Conservation (phyloP, 1,139 yeast species). For the Trichomonascaceae sp. region DNA sequence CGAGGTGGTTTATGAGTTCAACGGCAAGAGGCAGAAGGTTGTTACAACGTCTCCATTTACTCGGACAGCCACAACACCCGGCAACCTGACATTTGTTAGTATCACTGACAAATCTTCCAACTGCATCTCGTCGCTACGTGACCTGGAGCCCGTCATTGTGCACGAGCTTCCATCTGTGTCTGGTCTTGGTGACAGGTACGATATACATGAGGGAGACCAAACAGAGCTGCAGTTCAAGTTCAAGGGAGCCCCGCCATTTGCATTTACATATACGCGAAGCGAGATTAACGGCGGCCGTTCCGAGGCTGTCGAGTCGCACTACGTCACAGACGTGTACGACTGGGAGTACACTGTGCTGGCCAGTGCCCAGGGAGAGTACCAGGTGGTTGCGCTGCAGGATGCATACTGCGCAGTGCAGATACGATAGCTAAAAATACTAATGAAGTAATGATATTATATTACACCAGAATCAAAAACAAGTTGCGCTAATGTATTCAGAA, state of each 20-base stretch:
- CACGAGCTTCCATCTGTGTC: constrained; percentile 89
- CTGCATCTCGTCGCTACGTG: constrained; percentile 52
- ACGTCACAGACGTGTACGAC: constrained; percentile 55
- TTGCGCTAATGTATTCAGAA: too few relatives aligned
- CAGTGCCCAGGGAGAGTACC: constrained; percentile 85
- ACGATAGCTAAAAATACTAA: constrained; percentile 2
- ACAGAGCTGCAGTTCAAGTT: constrained; percentile 38
- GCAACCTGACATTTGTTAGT: constrained; percentile 53
- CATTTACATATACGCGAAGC: constrained; percentile 41
- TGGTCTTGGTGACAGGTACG: constrained; percentile 68
- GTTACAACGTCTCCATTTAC: constrained; percentile 42
- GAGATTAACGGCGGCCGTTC: constrained; percentile 29
- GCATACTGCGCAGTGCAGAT: constrained; percentile 47
- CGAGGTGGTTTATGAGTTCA: constrained; percentile 58
- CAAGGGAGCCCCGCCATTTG: constrained; percentile 37
- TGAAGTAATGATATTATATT: background rate
- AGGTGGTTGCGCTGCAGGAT: constrained; percentile 78
- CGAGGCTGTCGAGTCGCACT: constrained; percentile 62
- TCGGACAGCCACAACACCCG: constrained; percentile 73
- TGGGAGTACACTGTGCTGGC: constrained; percentile 60
- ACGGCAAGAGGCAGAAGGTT: constrained; percentile 47
- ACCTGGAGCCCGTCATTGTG: constrained; percentile 36
- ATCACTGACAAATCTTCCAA: constrained; percentile 65
- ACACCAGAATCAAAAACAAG: background rate
- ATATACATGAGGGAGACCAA: constrained; percentile 72